Conservation (phyloP, 306 rosid genomes). For the Acmispon strigosus region DNA sequence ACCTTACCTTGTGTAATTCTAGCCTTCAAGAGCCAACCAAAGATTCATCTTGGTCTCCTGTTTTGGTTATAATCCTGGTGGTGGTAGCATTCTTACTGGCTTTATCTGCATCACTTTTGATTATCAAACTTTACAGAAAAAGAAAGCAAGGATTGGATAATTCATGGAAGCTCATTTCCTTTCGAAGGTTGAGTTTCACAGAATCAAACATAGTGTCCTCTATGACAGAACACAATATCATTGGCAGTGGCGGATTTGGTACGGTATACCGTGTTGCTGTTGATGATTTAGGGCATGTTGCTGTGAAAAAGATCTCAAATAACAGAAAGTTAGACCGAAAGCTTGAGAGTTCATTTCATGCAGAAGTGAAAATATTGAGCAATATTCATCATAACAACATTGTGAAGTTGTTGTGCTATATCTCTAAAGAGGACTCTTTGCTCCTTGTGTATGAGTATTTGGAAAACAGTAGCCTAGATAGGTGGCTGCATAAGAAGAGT, state of each 20-base stretch:
- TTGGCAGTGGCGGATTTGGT: constrained; percentile 83
- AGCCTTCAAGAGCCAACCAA: constrained; percentile 19
- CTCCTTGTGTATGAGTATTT: constrained; percentile 78
- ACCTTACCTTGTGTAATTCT: constrained; percentile 33
- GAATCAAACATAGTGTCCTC: constrained; percentile 47
- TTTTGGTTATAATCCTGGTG: constrained; percentile 37
- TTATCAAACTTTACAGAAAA: constrained; percentile 20
- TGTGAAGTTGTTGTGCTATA: constrained; percentile 64
- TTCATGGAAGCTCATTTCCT: constrained; percentile 59
- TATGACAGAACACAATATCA: constrained; percentile 37
- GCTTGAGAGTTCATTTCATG: constrained; percentile 61
- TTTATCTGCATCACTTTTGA: constrained; percentile 8
- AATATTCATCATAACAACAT: constrained; percentile 71
- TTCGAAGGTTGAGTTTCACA: constrained; percentile 61
- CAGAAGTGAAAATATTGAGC: constrained; percentile 66
- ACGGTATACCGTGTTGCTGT: constrained; percentile 58
- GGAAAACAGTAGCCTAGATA: constrained; percentile 63
- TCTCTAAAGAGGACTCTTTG: constrained; percentile 46
- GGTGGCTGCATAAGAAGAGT: constrained; percentile 48
- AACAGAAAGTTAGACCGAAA: constrained; percentile 42
- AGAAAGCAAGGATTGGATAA: constrained; percentile 27
- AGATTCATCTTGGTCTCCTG: constrained; percentile 34
- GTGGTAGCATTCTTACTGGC: not conserved
- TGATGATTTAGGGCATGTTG: constrained; percentile 35
- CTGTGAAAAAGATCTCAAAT: constrained; percentile 59